Conservation (phyloP, 208 protist genomes). For the Acanthamoeba sp. region DNA sequence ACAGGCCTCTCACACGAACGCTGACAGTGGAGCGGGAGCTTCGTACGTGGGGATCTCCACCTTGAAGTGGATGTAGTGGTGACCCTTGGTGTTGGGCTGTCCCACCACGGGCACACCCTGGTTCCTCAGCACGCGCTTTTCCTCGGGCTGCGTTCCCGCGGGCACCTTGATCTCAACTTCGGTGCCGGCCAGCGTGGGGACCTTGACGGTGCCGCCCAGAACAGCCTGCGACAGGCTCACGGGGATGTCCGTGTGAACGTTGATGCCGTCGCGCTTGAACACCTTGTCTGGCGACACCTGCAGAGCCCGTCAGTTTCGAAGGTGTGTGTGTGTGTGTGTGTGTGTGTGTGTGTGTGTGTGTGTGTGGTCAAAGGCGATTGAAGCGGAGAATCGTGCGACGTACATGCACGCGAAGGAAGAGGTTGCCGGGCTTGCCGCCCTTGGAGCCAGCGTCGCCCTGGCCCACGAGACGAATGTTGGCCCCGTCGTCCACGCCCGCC, state of each 20-base stretch:
- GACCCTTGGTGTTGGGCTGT: background rate
- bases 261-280: conserved; percentile 77
- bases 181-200: conserved; percentile 77
- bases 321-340: no score
- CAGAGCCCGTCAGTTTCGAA: no score
- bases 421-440: conserved; percentile 54
- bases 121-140: conserved; percentile 77
- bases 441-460: conserved; percentile 53
- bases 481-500: conserved; percentile 78
- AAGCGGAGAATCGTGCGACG: background rate
- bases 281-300: conserved; percentile 70
- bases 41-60: conserved; percentile 79
- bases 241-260: conserved; percentile 82
- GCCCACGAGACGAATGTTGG: conserved; percentile 76
- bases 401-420: conserved; percentile 63
- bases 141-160: conserved; percentile 80
- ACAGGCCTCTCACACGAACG: background rate
- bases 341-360: background rate
- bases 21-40: background rate
- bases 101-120: conserved; percentile 76
- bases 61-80: conserved; percentile 82
- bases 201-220: conserved; percentile 74
- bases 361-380: background rate
- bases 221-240: conserved; percentile 77
- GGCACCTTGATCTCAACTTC: conserved; percentile 80